These are phyloP conservation scores for Adansonia digitata DNA, from an alignment of 345 rosid species.

Conservation along the genomic window DNA sequence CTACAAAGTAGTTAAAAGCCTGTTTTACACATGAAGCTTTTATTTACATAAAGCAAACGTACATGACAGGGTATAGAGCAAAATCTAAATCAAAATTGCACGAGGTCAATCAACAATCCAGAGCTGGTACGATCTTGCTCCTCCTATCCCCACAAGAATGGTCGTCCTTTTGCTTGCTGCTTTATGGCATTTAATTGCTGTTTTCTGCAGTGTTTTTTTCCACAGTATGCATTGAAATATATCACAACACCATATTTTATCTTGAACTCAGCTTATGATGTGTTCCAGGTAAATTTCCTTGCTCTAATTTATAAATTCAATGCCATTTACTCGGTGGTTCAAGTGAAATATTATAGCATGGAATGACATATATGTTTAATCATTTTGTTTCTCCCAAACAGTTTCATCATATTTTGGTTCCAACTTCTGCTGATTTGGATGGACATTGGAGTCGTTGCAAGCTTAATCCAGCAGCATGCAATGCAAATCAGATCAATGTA, in stretches of 20 bases:
- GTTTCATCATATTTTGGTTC: constrained; percentile 81
- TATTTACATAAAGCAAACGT: constrained; percentile 2
- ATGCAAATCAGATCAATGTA: constrained; percentile 42
- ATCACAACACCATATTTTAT: constrained; percentile 71
- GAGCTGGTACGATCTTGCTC: constrained; percentile 45
- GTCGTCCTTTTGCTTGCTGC: not conserved
- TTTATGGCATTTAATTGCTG: not conserved
- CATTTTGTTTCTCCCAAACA: constrained; percentile 18
- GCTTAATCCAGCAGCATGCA: constrained; percentile 51
- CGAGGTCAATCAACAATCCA: constrained; percentile 35
- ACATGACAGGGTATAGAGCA: constrained; percentile 54
- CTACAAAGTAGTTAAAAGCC: not conserved
- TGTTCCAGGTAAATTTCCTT: constrained; percentile 55
- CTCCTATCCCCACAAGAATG: not conserved
- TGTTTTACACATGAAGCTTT: not conserved
- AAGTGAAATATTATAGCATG: not conserved
- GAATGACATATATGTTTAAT: not conserved
- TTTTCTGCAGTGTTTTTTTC: constrained; percentile 77
- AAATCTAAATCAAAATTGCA: constrained; percentile 61
- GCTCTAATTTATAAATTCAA: not conserved
- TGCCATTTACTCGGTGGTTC: not conserved
- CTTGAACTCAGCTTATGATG: constrained; percentile 90
- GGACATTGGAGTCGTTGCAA: constrained; percentile 87
- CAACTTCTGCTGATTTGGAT: constrained; percentile 62
- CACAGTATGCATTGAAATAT: constrained; percentile 60